Evolutionary conservation across 116 monocot species (phyloP).

Genomic region (Phalaenopsis hybrid): DNA sequence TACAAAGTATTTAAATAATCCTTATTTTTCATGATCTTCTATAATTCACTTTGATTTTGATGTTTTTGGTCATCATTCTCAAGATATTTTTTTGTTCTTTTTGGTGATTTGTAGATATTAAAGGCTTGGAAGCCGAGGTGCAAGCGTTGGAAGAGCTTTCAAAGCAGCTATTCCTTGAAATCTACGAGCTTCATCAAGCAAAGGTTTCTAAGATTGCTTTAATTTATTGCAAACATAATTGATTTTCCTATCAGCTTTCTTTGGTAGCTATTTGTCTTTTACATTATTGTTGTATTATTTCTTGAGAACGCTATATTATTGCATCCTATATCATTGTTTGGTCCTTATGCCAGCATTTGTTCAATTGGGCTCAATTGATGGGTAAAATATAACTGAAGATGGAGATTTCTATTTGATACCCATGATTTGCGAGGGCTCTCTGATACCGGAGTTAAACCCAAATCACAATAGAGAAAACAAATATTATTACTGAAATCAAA

Average conservation of each 20-base stretch:
- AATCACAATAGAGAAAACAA: too few species aligned
- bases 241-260: background rate
- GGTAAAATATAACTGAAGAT: background rate
- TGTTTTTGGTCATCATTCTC: background rate
- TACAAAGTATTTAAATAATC: background rate
- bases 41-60: conserved; percentile 1
- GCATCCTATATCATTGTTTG: background rate
- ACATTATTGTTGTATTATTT: background rate
- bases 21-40: background rate
- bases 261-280: background rate
- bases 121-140: conserved; percentile 86
- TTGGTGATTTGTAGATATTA: conserved; percentile 53
- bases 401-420: background rate
- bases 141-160: conserved; percentile 89
- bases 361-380: background rate
- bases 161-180: conserved; percentile 88
- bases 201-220: conserved; percentile 37
- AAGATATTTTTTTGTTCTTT: background rate
- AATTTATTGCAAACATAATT: background rate
- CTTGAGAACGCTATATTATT: background rate
- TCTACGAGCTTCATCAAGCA: conserved; percentile 95
- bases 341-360: background rate
- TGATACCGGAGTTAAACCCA: too few species aligned
- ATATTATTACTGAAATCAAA: too few species aligned
- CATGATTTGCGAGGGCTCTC: background rate